Evolutionary conservation across 2,329 filamentous ascomycete species (phyloP), one percentile per base, ranked within the genome.

Genomic region (Beauveria caledonica): DNA sequence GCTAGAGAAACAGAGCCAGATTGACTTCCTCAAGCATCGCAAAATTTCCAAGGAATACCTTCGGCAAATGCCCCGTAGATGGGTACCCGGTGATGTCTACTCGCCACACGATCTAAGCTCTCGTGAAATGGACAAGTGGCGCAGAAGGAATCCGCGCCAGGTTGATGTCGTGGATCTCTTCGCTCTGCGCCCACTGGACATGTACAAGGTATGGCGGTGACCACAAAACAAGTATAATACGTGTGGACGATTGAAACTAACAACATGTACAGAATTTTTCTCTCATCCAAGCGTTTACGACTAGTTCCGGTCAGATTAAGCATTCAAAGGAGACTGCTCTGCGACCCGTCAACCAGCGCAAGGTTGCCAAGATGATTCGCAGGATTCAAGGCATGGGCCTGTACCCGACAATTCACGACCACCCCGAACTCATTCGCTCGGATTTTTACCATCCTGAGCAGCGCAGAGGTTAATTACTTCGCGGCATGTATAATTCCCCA

Each of bases 331-430:
- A 86, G 25, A 97, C 92, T 0, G 91, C 90, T 15, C 78, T 99
- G 63, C 83, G 90, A 61, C 89, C 89, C 3, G 88, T 90, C 65
- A 97, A 97, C 78, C 94, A 99, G 78, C 83, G 94, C 66, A 92
- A 88, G 76, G 86, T 99, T 71, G 89, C 93, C 63, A 97, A 95
- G 79, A 93, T 95, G 58, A 89, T 99, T 68, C 81, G 94, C 65
- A 84, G 94, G 67, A 88, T 90, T 21, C 87, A 97, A 68, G 94
- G 92, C 1, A 82, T 97, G 70, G 94, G 94, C 17, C 78, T 97
- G 63, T 92, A 97, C 82, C 94, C 94, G 25, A 95, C 87, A 72
- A 88, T 95, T 60, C 90, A 99, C 77, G 79, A 80, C 65, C 94
- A 99, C 76, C 94, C 94, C 3, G 89, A 95, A 73, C 79, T 96